Conservation (phyloP, 1,139 yeast genomes). For the Debaryomyces fabryi region DNA sequence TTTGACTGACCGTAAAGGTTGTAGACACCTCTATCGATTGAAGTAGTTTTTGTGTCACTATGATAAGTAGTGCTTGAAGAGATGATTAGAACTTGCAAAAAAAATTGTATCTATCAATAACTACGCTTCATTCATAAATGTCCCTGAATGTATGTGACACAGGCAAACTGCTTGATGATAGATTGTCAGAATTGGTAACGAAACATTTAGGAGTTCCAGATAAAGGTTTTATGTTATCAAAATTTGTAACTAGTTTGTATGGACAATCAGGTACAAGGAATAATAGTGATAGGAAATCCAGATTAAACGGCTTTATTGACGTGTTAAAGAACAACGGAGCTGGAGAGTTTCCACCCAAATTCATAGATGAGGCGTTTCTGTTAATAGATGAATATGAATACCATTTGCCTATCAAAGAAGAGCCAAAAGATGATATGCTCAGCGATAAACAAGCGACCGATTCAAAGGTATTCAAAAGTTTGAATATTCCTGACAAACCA, state of each 20-base stretch:
- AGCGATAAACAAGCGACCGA: slow-evolving; percentile 7
- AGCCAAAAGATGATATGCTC: background rate
- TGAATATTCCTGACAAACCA: slow-evolving; percentile 20
- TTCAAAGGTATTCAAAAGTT: slow-evolving; percentile 17
- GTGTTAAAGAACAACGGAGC: slow-evolving; percentile 62
- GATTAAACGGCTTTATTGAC: slow-evolving; percentile 39
- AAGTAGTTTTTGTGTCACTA: slow-evolving; percentile 4
- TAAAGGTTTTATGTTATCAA: slow-evolving; percentile 54
- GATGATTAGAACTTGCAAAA: slow-evolving; percentile 3
- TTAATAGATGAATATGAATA: slow-evolving; percentile 11
- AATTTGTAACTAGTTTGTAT: slow-evolving; percentile 57
- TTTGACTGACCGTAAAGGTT: background rate
- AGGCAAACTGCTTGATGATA: background rate
- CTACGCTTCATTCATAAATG: background rate
- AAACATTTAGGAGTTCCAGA: slow-evolving; percentile 19
- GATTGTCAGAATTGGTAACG: slow-evolving; percentile 10
- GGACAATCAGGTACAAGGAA: slow-evolving; percentile 28
- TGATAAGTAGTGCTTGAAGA: background rate
- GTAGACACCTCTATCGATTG: background rate
- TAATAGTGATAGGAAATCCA: slow-evolving; percentile 12
- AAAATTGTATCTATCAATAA: background rate
- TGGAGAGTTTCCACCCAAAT: slow-evolving; percentile 53
- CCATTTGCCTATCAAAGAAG: background rate
- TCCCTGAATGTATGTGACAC: background rate
- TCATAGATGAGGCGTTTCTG: slow-evolving; percentile 41